Percentiles rank a stretch among this genome's conserved stretches.
Conservation (phyloP, 305 asterid species). For the Fraxinus dipetala region DNA sequence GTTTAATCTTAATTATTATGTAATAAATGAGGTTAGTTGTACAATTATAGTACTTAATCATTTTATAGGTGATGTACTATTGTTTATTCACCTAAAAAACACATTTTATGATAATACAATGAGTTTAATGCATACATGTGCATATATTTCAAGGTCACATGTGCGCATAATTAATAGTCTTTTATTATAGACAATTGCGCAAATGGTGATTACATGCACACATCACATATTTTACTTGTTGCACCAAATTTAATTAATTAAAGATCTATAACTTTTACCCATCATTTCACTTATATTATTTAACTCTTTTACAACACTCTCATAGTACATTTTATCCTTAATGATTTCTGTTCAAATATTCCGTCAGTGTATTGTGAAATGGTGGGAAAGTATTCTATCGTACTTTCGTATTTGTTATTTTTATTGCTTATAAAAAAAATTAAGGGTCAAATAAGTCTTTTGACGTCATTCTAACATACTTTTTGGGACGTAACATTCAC, state of each 20-base stretch:
- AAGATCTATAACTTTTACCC: background rate
- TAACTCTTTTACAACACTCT: background rate
- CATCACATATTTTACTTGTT: background rate
- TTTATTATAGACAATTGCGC: background rate
- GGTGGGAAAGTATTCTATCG: background rate
- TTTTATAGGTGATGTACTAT: background rate
- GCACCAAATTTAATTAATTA: background rate
- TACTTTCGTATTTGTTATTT: background rate
- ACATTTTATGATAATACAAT: background rate
- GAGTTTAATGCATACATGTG: background rate
- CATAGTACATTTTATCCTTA: background rate
- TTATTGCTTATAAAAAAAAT: background rate
- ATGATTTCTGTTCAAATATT: background rate
- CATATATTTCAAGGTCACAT: background rate
- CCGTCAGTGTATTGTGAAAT: background rate
- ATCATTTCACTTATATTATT: background rate
- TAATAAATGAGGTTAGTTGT: background rate
- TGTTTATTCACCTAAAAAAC: background rate
- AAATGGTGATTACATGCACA: background rate
- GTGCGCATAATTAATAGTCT: background rate
- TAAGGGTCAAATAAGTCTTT: background rate
- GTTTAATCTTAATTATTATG: background rate
- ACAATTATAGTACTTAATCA: background rate
- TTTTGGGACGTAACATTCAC: background rate
- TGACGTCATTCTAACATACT: background rate